Base-by-base conservation (phyloP, 805 yeast species). In the Kluyveromyces aestuarii region DNA sequence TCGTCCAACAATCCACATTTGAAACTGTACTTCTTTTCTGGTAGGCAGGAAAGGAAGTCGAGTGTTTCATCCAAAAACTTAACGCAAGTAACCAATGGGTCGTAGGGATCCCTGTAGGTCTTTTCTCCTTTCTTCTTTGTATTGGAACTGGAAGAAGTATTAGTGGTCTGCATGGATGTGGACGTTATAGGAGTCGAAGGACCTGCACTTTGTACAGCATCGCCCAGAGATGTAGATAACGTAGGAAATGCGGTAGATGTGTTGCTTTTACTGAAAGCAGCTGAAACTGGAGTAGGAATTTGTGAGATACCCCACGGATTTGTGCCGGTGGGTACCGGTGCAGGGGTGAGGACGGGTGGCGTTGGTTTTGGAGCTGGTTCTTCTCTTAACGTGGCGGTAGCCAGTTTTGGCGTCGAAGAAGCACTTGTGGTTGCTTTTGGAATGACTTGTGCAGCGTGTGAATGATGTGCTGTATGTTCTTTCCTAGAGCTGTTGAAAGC, bases 401-500 rank as follows among this genome's bases (percentile, higher is more conserved):
- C 48, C n/a, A 60, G 55, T n/a, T 61, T 59, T 13, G 69, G 68
- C 8, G 68, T 61, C 5, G 64, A 52, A 30, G 58, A 51, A 17
- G 54, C 50, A n/a, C 63, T 49, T 33, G 57, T 52, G 7, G 50
- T 47, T 3, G 50, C 47, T 17, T 50, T 37, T 7, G 54, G 40
- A 7, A 48, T 44, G 1, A 54, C 38, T 14, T 56, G 39, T 10
- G 52, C 25, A 10, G 48, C 40, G 16, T 39, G 39, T 8, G 41
- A 27, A 18, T 50, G 52, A 13, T 49, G 44, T 4, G 48, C n/a
- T 10, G 21, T 52, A 18, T 56, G 42, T 57, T 72, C 76, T 45
- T 64, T 59, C 67, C 96, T 81, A 38, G 45, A 18, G 16, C 33
- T 43, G 27, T 96, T 87, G 69, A 87, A 91, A 10, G 96, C 85